Evolutionary conservation across 1,139 yeast genomes (phyloP).

Genomic region (Candida frijolesensis): DNA sequence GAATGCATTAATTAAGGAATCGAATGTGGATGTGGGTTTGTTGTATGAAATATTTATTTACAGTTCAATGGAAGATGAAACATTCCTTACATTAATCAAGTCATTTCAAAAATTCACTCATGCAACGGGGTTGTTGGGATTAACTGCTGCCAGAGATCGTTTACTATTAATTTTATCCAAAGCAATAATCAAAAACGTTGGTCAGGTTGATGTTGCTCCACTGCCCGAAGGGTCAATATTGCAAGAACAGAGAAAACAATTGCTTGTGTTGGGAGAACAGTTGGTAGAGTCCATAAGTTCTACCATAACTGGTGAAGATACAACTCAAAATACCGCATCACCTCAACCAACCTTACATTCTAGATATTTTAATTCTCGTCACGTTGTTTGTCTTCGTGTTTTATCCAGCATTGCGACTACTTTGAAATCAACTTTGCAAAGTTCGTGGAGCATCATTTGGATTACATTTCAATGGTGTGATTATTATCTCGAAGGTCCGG

Average conservation of each 20-base stretch:
- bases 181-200: constrained; percentile 48
- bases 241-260: constrained; percentile 31
- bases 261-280: constrained; percentile 61
- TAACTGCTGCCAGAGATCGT: constrained; percentile 58
- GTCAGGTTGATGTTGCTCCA: constrained; percentile 18
- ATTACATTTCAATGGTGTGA: constrained; percentile 77
- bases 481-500: constrained; percentile 64
- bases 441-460: constrained; percentile 71
- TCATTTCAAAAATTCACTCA: constrained; percentile 81
- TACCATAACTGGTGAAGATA: constrained; percentile 36
- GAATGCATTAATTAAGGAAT: constrained; percentile 40
- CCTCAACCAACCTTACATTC: constrained; percentile 20
- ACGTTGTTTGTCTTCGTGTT: constrained; percentile 78
- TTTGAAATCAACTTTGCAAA: constrained; percentile 67
- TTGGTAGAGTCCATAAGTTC: constrained; percentile 52
- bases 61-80: constrained; percentile 67
- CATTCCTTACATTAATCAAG: constrained; percentile 63
- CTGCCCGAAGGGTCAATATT: constrained; percentile 9
- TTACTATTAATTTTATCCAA: constrained; percentile 60
- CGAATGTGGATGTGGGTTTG: constrained; percentile 49
- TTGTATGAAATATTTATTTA: constrained; percentile 58
- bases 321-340: not conserved
- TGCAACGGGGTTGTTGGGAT: constrained; percentile 73
- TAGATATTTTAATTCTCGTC: constrained; percentile 58
- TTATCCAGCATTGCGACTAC: constrained; percentile 75